Conservation (phyloP, 257 asterid species). For the Penstemon eatonii region DNA sequence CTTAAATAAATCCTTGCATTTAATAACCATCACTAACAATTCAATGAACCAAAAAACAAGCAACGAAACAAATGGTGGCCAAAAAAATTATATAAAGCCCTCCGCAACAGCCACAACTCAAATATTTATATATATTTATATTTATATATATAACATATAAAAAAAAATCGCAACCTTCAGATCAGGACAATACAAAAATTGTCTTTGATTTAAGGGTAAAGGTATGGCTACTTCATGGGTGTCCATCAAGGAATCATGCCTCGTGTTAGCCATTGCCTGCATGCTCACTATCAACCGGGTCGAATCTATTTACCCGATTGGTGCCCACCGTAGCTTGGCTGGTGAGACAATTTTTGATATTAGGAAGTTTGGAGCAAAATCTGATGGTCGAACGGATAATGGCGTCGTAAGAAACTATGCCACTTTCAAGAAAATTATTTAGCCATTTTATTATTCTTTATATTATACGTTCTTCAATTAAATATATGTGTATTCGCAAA, state of each 20-base stretch:
- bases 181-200: conserved; percentile 4
- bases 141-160: neutral
- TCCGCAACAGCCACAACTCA: neutral
- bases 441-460: no score
- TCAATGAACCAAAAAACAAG: neutral
- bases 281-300: conserved; percentile 26
- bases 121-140: neutral
- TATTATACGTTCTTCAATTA: no score
- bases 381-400: conserved; percentile 42
- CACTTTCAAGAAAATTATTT: no score
- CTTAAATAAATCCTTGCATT: conserved; percentile 3
- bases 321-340: conserved; percentile 35
- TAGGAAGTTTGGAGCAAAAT: conserved; percentile 47
- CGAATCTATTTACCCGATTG: conserved; percentile 10
- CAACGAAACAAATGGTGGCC: no score
- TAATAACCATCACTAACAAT: conserved; percentile 3
- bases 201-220: neutral
- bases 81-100: neutral
- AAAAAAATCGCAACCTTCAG: neutral
- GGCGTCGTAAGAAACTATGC: conserved; percentile 32
- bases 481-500: no score
- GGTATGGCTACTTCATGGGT: conserved; percentile 16
- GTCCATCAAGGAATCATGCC: conserved; percentile 1
- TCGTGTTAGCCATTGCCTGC: conserved; percentile 29
- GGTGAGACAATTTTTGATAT: conserved; percentile 50